Conservation (phyloP, 1,139 yeast genomes). For the Debaryomyces udenii region DNA sequence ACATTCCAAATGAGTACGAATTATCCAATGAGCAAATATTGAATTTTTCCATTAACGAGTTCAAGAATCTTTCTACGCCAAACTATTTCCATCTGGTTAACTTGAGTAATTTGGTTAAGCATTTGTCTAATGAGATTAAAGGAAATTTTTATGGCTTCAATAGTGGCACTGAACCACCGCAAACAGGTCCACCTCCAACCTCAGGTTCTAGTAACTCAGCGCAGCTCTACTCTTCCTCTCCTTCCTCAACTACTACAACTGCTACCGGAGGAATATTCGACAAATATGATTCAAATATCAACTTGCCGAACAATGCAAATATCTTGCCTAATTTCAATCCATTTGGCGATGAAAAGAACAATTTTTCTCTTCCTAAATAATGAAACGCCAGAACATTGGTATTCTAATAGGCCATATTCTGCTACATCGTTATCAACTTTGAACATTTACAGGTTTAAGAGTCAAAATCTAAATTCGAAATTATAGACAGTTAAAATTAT, state of each 20-base stretch:
- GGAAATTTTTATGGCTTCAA: slow-evolving; percentile 51
- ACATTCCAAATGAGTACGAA: slow-evolving; percentile 45
- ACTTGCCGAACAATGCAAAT: slow-evolving; percentile 11
- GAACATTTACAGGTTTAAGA: no score
- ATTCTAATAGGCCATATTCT: no score
- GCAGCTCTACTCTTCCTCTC: slow-evolving; percentile 1
- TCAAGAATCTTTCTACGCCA: slow-evolving; percentile 37
- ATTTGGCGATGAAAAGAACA: slow-evolving; percentile 26
- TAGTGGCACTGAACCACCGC: not conserved
- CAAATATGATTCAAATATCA: slow-evolving; percentile 4
- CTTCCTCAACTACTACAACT: slow-evolving; percentile 3
- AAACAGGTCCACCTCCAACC: slow-evolving; percentile 1
- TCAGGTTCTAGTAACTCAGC: slow-evolving; percentile 3
- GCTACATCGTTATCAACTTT: no score
- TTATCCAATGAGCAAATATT: slow-evolving; percentile 45
- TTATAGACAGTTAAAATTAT: slow-evolving; percentile 10
- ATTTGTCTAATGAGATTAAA: slow-evolving; percentile 35
- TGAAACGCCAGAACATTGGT: no score
- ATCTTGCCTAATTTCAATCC: slow-evolving; percentile 35
- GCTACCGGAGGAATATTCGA: slow-evolving; percentile 9
- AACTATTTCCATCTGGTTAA: slow-evolving; percentile 50
- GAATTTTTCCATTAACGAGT: slow-evolving; percentile 43
- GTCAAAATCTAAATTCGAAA: not conserved
- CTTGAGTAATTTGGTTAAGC: slow-evolving; percentile 38
- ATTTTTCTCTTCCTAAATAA: slow-evolving; percentile 1